Base-by-base conservation (phyloP, 805 yeast species). In the Metschnikowia koreensis region DNA sequence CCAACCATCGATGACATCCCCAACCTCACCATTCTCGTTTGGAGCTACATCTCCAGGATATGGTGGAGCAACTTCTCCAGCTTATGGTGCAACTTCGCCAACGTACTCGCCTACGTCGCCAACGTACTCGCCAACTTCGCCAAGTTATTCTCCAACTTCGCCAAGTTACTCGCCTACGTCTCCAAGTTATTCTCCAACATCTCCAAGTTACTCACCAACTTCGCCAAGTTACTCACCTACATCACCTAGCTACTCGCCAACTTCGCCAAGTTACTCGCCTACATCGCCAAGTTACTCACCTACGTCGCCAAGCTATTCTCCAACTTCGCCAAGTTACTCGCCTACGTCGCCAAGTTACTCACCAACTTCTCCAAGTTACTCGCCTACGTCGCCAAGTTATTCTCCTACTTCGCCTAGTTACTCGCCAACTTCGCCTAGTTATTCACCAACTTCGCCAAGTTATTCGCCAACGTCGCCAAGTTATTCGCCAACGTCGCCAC, bases 261-360 rank as follows among this genome's bases (percentile, higher is more conserved):
- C 94, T 0, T 81, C 87, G 3, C 94, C 96, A 57, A 62, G 70
- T 5, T 86, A 86, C 64, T 75, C 82, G 0, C 93, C 94, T 55
- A 89, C 96, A 0, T 85, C 93, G 0, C 97, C 97, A 54, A 60
- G 72, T 1, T 89, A 89, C 68, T 78, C 86, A 1, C 96, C 96
- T 44, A 87, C 94, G 1, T 82, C 89, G 6, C 93, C 94, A 59
- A 70, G 79, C 6, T 81, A 84, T 65, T 75, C 84, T 0, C 88
- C 89, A 46, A 83, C 89, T 0, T 76, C 83, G 4, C 89, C 89
- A 53, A 58, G 68, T 2, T 84, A 84, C 64, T 73, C 82, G 0
- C 94, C 94, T 48, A 86, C 92, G 0, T 82, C 90, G 0, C 94
- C 96, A 60, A 62, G 75, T 13, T 87, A 86, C 68, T 74, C 82